Percentiles rank a stretch among this genome's conserved stretches.
Conservation (phyloP, 257 asterid species). For the Penstemon davidsonii region DNA sequence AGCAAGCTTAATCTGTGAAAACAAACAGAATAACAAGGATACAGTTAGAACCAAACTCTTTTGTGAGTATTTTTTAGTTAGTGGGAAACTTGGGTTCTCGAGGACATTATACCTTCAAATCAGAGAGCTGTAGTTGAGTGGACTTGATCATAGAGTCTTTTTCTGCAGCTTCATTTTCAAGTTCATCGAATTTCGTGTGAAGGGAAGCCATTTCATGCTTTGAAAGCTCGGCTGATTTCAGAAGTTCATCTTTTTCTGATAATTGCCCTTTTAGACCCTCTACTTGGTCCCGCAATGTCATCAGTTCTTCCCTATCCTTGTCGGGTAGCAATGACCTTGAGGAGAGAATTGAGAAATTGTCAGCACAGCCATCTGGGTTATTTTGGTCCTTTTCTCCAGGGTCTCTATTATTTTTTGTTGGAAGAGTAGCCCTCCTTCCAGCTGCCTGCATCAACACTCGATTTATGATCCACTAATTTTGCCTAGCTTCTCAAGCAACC, state of each 20-base stretch:
- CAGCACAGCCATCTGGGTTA: conserved; percentile 48
- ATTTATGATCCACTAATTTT: not conserved
- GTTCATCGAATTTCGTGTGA: conserved; percentile 46
- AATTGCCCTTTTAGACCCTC: conserved; percentile 68
- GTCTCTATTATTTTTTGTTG: conserved; percentile 54
- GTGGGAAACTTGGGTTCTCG: not conserved
- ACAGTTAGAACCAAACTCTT: not conserved
- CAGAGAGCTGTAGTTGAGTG: conserved; percentile 79
- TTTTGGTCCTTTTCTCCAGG: conserved; percentile 38
- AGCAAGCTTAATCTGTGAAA: conserved; percentile 76
- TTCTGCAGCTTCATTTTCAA: conserved; percentile 54
- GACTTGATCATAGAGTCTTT: conserved; percentile 70
- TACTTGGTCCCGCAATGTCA: conserved; percentile 62
- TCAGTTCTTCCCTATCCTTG: conserved; percentile 83
- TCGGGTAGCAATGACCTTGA: conserved; percentile 57
- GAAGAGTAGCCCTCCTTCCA: conserved; percentile 54
- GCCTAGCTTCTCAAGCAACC: not conserved
- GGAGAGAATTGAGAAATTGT: conserved; percentile 49
- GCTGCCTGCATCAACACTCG: conserved; percentile 50
- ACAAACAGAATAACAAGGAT: not conserved
- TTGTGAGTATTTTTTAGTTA: not conserved
- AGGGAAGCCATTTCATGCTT: conserved; percentile 61
- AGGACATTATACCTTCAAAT: conserved; percentile 60
- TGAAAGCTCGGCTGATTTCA: conserved; percentile 62
- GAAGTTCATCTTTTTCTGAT: conserved; percentile 79